These are phyloP conservation scores for Akanthomyces uredinophilus DNA, from an alignment of 2,329 filamentous ascomycete genomes.

Conservation along the genomic window DNA sequence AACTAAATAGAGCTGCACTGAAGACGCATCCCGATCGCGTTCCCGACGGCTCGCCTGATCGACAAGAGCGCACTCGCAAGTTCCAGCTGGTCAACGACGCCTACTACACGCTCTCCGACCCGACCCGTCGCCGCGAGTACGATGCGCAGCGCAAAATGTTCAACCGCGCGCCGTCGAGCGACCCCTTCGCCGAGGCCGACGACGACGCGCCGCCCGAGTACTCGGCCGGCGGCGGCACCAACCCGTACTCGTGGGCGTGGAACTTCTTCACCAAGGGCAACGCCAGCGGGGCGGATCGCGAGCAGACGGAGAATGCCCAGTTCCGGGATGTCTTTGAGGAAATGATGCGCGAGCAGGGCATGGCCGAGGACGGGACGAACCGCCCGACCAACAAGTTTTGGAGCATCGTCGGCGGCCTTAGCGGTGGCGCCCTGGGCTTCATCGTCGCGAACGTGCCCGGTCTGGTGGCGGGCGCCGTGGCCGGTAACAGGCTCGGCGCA, in stretches of 20 bases:
- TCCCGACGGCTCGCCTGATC: slow-evolving; percentile 75
- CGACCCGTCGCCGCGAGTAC: slow-evolving; percentile 73
- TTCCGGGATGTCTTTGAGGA: slow-evolving; percentile 87
- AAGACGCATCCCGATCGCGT: slow-evolving; percentile 94
- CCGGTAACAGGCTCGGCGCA: slow-evolving; percentile 85
- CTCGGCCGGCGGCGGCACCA: slow-evolving; percentile 27
- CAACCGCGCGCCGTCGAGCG: slow-evolving; percentile 25
- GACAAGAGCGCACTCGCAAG: slow-evolving; percentile 71
- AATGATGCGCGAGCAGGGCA: slow-evolving; percentile 80
- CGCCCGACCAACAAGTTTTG: slow-evolving; percentile 71
- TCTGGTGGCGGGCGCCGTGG: slow-evolving; percentile 81
- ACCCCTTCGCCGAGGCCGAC: slow-evolving; percentile 44
- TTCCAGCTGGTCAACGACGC: slow-evolving; percentile 93
- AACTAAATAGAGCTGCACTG: slow-evolving; percentile 63
- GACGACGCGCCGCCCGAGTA: slow-evolving; percentile 39
- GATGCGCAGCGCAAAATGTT: slow-evolving; percentile 56
- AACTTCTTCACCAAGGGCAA: slow-evolving; percentile 49
- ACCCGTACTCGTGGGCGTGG: slow-evolving; percentile 74
- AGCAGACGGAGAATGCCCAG: slow-evolving; percentile 66
- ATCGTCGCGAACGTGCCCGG: slow-evolving; percentile 92
- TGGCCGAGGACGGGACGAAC: slow-evolving; percentile 65
- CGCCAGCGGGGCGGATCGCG: slow-evolving; percentile 35
- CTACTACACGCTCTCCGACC: slow-evolving; percentile 85
- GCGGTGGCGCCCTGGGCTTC: slow-evolving; percentile 86
- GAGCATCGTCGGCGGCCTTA: slow-evolving; percentile 77